Percentiles rank a stretch among this genome's conserved stretches.
Evolutionary conservation across 768 basidiomycete genomes (phyloP).

Genomic region (Suillus clintonianus): DNA sequence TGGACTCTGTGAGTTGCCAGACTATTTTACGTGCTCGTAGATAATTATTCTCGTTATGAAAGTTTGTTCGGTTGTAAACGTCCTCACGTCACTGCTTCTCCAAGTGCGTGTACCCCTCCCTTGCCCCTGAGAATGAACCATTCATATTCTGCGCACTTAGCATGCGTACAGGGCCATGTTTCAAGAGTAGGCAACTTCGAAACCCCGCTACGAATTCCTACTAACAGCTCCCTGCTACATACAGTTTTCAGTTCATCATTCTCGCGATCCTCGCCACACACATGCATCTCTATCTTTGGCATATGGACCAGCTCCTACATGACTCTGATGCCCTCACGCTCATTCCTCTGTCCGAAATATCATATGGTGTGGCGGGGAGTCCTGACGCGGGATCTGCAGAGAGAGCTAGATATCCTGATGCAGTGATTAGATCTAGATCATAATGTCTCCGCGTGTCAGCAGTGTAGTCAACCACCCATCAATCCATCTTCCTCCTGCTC

Average conservation of each 20-base stretch:
- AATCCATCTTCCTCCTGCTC: too few species aligned
- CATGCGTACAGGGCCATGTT: neutral
- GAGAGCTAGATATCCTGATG: neutral
- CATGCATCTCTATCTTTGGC: conserved; percentile 1
- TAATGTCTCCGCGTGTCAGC: neutral
- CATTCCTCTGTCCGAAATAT: neutral
- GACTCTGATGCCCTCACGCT: neutral
- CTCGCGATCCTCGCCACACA: neutral
- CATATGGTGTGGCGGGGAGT: neutral
- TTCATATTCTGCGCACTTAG: neutral
- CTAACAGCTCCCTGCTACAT: neutral
- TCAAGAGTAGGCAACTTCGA: neutral
- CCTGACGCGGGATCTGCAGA: neutral
- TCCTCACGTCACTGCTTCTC: neutral
- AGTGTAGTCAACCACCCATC: neutral
- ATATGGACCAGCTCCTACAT: neutral
- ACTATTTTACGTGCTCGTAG: neutral
- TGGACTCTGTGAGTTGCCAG: neutral
- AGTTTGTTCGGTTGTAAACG: neutral
- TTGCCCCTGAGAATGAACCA: neutral
- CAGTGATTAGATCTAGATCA: neutral
- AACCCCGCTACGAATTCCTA: neutral
- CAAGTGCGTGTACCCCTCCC: neutral
- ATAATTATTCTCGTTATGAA: neutral
- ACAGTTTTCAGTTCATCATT: neutral